phyloP scores from a whole-genome alignment of 352 stramenopile genomes.

The Pythium brachiatum region DNA sequence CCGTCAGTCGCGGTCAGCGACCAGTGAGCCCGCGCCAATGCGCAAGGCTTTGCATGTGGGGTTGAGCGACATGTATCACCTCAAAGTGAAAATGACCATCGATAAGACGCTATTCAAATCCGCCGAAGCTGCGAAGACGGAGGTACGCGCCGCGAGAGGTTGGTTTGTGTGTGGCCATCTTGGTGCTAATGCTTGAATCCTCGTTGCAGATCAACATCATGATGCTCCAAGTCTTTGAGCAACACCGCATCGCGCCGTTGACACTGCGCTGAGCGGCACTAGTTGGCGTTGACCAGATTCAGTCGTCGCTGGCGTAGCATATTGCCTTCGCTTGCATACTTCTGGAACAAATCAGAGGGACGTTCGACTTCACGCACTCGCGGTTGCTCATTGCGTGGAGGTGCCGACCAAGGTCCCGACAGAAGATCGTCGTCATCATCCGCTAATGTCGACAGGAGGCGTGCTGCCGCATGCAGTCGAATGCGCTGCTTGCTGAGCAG shows the following conservation, averaged over 20 bases:
- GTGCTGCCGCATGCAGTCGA: conserved; percentile 25
- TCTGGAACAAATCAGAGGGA: conserved; percentile 17
- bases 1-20: conserved; percentile 16
- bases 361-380: not conserved
- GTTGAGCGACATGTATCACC: conserved; percentile 36
- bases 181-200: not conserved
- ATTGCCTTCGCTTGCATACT: conserved; percentile 27
- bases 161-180: not conserved
- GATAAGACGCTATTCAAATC: conserved; percentile 51
- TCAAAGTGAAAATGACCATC: conserved; percentile 62
- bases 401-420: not conserved
- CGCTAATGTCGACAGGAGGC: conserved; percentile 1
- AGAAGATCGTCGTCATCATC: not conserved
- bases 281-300: not conserved
- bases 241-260: conserved; percentile 29
- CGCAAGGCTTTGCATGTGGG: conserved; percentile 21
- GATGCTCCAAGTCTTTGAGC: conserved; percentile 59
- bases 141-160: conserved; percentile 32
- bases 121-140: conserved; percentile 56
- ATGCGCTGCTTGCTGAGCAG: conserved; percentile 31
- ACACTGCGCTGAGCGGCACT: conserved; percentile 3
- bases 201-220: conserved; percentile 52
- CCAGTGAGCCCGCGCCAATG: not conserved
- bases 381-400: conserved; percentile 7
- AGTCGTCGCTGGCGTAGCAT: conserved; percentile 23